A percentile compares a stretch with the other conserved stretches of the same genome.
phyloP scores from a whole-genome alignment of 2,329 filamentous ascomycete species.

The Ceratocystis ficicola region DNA sequence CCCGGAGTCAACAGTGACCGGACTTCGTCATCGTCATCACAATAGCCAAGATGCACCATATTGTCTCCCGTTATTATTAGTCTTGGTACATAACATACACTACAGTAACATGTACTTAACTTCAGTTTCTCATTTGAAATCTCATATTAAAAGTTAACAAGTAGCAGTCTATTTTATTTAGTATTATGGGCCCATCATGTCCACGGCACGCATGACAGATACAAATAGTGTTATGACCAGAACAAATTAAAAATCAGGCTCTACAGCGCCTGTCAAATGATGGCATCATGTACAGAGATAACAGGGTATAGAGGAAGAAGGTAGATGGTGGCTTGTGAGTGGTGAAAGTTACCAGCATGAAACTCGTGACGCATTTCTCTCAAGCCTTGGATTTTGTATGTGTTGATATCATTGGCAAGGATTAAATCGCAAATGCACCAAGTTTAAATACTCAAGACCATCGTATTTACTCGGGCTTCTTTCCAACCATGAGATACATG shows the following conservation, averaged over 20 bases:
- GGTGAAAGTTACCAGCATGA: no score
- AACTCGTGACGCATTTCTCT: no score
- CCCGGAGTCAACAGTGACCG: no score
- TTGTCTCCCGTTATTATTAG: neutral
- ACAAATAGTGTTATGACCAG: neutral
- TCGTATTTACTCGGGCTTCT: constrained; percentile 50
- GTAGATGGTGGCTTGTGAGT: neutral
- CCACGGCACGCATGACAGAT: neutral
- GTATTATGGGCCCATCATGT: neutral
- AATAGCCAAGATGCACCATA: neutral
- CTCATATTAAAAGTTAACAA: no score
- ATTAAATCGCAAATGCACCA: neutral
- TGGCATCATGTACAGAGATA: neutral
- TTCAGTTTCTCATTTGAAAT: no score
- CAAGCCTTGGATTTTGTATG: no score
- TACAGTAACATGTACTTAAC: no score
- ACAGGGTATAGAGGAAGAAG: neutral
- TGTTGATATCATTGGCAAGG: no score
- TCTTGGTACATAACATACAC: neutral
- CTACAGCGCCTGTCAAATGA: neutral
- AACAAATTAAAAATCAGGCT: neutral
- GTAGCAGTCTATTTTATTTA: neutral
- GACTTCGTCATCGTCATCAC: neutral
- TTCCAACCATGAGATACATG: constrained; percentile 93
- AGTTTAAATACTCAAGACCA: neutral